Evolutionary conservation across 345 rosid species (phyloP).

Genomic region (Odontarrhena argentea): DNA sequence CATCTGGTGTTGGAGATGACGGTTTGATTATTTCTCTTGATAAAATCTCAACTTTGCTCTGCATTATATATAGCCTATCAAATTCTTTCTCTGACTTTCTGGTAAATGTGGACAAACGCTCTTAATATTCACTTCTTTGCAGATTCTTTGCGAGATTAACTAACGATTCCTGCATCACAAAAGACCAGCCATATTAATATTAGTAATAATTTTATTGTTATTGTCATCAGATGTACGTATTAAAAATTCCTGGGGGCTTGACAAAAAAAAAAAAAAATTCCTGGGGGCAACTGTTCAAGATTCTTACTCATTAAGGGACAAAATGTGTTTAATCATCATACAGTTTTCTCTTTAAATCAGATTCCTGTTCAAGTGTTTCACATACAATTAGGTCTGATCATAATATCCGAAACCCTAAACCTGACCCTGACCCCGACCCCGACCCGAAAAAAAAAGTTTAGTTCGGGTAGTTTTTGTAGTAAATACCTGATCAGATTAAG

Average conservation of each 20-base stretch:
- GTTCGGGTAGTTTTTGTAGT: too few relatives aligned
- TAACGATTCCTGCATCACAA: constrained; percentile 34
- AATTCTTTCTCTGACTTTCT: constrained; percentile 1
- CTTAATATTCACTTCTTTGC: neutral
- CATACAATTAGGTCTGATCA: too few relatives aligned
- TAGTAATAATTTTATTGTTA: neutral
- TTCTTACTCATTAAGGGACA: constrained; percentile 14
- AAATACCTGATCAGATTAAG: too few relatives aligned
- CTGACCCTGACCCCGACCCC: too few relatives aligned
- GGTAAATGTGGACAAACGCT: neutral
- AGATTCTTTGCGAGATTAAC: constrained; percentile 29
- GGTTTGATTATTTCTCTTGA: constrained; percentile 46
- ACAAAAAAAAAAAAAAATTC: too few relatives aligned
- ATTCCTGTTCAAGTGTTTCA: too few relatives aligned
- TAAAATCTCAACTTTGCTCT: constrained; percentile 33
- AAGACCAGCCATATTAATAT: constrained; percentile 10
- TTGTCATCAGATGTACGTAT: neutral
- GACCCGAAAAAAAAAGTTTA: too few relatives aligned
- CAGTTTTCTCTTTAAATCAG: too few relatives aligned
- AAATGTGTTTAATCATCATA: neutral
- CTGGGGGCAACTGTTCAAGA: neutral
- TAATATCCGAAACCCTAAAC: too few relatives aligned
- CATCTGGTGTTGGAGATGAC: constrained; percentile 40
- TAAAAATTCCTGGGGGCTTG: neutral
- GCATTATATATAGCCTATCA: constrained; percentile 23